A percentile compares a stretch with the other conserved stretches of the same genome.
Conservation (phyloP, 176 grass and related monocot genomes). For the Eragrostis nindensis region DNA sequence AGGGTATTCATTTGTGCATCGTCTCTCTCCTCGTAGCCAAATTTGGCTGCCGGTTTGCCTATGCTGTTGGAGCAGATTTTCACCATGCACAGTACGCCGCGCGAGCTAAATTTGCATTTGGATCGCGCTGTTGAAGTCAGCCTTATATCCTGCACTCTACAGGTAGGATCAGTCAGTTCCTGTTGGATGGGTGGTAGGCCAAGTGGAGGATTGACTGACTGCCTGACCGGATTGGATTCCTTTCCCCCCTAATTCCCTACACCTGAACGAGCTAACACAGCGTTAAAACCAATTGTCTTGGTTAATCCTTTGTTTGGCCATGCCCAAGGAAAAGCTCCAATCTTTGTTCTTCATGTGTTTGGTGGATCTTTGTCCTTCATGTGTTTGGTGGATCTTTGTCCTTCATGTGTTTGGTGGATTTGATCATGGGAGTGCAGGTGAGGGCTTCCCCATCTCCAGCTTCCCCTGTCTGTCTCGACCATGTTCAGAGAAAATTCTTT, state of each 20-base stretch:
- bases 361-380: not conserved
- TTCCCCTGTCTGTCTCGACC: not conserved
- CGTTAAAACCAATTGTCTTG: not conserved
- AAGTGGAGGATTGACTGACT: not conserved
- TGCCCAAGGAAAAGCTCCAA: slow-evolving; percentile 8
- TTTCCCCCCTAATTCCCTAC: not conserved
- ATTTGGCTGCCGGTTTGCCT: too few relatives aligned
- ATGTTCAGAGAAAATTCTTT: not conserved
- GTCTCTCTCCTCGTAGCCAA: too few relatives aligned
- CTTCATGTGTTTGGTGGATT: not conserved
- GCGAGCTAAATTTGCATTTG: too few relatives aligned
- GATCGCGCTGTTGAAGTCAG: too few relatives aligned
- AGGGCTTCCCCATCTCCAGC: not conserved
- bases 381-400: too few relatives aligned
- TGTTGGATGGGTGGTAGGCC: slow-evolving; percentile 13
- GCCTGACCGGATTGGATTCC: not conserved
- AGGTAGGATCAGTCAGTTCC: slow-evolving; percentile 22
- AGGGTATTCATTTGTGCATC: too few relatives aligned
- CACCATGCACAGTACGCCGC: too few relatives aligned
- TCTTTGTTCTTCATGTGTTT: not conserved
- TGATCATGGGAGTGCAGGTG: not conserved
- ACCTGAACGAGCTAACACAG: not conserved
- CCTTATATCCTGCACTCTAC: not conserved
- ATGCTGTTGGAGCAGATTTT: too few relatives aligned
- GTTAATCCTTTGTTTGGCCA: not conserved